These are phyloP conservation scores for Staphylotrichum longicolle DNA, from an alignment of 495 filamentous ascomycete genomes.

Conservation along the genomic window DNA sequence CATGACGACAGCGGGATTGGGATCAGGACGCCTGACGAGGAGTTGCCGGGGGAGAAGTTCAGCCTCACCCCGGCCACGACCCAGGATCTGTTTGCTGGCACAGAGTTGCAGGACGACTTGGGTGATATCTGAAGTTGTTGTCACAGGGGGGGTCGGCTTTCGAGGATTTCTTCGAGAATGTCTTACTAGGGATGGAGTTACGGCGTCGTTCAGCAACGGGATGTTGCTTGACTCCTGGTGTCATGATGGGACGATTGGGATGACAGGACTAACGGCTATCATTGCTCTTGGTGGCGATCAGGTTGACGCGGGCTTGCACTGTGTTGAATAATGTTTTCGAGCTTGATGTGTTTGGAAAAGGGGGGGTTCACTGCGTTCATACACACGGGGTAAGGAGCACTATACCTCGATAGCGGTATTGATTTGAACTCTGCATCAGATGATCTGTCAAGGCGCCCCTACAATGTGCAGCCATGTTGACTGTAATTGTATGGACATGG, in stretches of 20 bases:
- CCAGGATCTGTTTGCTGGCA: conserved; percentile 34
- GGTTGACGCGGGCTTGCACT: conserved; percentile 11
- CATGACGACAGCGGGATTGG: conserved; percentile 73
- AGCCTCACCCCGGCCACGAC: conserved; percentile 34
- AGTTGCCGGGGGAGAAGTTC: conserved; percentile 55
- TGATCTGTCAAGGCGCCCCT: too few species aligned
- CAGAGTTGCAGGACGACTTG: conserved; percentile 29
- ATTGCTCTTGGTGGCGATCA: conserved; percentile 9
- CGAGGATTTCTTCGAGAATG: conserved; percentile 15
- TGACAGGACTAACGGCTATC: conserved; percentile 21
- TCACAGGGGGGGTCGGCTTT: neutral
- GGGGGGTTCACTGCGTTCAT: conserved; percentile 1
- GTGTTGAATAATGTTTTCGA: conserved; percentile 11
- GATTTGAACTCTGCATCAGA: too few species aligned
- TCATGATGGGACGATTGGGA: conserved; percentile 31
- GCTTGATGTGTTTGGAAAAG: conserved; percentile 4
- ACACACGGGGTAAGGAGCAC: too few species aligned
- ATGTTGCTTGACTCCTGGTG: conserved; percentile 12
- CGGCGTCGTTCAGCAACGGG: conserved; percentile 15
- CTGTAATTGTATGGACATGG: too few species aligned
- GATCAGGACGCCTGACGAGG: conserved; percentile 60
- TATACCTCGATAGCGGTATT: too few species aligned
- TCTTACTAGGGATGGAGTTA: conserved; percentile 29
- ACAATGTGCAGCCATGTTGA: too few species aligned
- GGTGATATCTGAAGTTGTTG: conserved; percentile 13